phyloP scores from a whole-genome alignment of 257 asterid genomes.

The Capsicum pubescens region DNA sequence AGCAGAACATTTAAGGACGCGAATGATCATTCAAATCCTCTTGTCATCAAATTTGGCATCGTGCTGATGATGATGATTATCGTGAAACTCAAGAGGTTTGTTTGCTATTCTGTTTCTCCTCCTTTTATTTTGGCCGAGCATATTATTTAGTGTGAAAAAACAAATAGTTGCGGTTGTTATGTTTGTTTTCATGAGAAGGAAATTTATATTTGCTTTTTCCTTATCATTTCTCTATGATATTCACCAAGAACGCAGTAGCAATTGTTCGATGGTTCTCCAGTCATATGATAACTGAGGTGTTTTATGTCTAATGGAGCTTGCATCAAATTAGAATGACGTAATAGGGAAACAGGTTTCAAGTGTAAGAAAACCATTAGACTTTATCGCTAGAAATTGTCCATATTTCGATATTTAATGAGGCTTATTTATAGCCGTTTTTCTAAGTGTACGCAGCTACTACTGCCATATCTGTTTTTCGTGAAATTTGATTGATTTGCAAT shows the following conservation, averaged over 20 bases:
- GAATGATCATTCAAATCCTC: background rate
- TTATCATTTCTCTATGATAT: background rate
- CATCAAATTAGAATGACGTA: background rate
- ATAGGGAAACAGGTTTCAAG: background rate
- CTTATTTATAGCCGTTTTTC: too few species aligned
- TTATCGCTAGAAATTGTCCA: background rate
- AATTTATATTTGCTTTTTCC: background rate
- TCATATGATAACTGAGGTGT: background rate
- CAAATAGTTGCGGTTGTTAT: background rate
- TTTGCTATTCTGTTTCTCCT: too few species aligned
- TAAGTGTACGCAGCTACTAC: background rate
- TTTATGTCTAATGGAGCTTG: background rate
- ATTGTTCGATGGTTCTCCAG: background rate
- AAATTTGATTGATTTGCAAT: too few species aligned
- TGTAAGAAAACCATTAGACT: background rate
- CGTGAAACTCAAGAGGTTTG: constrained; percentile 76
- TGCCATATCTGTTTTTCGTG: background rate
- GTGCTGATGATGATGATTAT: constrained; percentile 58
- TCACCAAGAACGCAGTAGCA: background rate
- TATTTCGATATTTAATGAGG: too few species aligned
- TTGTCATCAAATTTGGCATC: background rate
- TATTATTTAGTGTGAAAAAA: too few species aligned
- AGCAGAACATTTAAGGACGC: background rate
- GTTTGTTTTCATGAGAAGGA: background rate
- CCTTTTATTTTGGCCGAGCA: background rate